phyloP scores from a whole-genome alignment of 345 rosid species.

The Euclidium syriacum region DNA sequence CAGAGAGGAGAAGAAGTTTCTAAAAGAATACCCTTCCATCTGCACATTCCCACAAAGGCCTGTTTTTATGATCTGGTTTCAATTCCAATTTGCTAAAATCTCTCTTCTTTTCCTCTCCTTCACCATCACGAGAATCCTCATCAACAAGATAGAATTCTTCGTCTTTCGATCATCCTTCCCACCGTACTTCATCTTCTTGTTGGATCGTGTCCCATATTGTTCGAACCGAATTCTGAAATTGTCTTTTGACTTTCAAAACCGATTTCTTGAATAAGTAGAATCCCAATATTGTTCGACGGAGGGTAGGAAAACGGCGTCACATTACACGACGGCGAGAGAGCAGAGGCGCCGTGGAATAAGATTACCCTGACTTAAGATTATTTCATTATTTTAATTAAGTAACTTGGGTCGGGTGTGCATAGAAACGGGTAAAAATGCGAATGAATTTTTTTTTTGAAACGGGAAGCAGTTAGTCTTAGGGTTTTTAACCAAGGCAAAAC shows the following conservation, averaged over 20 bases:
- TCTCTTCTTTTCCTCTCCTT: slow-evolving; percentile 54
- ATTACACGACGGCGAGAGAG: background rate
- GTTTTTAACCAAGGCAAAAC: too few species aligned
- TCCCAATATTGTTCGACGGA: too few species aligned
- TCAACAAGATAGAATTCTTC: slow-evolving; percentile 41
- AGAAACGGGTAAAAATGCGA: too few species aligned
- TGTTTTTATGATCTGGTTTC: slow-evolving; percentile 71
- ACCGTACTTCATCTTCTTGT: slow-evolving; percentile 53
- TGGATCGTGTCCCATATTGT: slow-evolving; percentile 36
- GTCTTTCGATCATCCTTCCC: slow-evolving; percentile 58
- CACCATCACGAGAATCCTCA: slow-evolving; percentile 65
- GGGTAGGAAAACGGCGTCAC: background rate
- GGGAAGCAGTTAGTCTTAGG: too few species aligned
- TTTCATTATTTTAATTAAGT: too few species aligned
- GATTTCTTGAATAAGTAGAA: too few species aligned
- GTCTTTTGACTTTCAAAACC: background rate
- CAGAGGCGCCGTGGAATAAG: background rate
- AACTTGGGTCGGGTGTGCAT: too few species aligned
- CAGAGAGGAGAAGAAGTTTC: slow-evolving; percentile 81
- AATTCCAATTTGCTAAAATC: slow-evolving; percentile 76
- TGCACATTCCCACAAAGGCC: slow-evolving; percentile 96
- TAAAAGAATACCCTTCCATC: slow-evolving; percentile 84
- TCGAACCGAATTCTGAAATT: slow-evolving; percentile 12
- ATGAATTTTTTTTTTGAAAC: too few species aligned
- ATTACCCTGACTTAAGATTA: too few species aligned